These are phyloP conservation scores for Magnaporthiopsis incrustans DNA, from an alignment of 2,329 filamentous ascomycete genomes.

Conservation along the genomic window DNA sequence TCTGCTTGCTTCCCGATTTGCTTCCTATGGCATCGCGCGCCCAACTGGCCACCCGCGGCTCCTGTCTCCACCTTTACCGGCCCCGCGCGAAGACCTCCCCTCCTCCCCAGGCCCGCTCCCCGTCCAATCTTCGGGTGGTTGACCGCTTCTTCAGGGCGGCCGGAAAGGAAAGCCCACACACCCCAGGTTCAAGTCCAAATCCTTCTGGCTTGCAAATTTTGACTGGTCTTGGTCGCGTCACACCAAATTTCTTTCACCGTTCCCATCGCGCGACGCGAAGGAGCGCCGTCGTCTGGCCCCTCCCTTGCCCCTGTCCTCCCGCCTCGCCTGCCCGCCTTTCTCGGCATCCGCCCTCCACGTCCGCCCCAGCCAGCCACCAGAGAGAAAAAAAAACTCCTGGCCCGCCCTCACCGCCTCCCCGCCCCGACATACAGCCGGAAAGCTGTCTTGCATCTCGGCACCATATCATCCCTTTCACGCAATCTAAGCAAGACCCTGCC, in stretches of 20 bases:
- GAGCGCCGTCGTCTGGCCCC: background rate
- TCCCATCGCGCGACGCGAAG: background rate
- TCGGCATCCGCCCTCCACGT: background rate
- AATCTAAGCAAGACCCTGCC: background rate
- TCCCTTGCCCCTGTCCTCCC: background rate
- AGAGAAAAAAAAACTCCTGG: too few species aligned
- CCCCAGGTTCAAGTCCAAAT: too few species aligned
- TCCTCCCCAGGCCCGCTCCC: background rate
- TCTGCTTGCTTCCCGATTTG: too few species aligned
- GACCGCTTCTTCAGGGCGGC: background rate
- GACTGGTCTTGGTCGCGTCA: background rate
- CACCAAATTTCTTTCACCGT: background rate
- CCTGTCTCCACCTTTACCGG: background rate
- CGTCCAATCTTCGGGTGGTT: background rate
- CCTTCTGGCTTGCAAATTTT: background rate
- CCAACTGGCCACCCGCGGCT: background rate
- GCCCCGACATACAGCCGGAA: background rate
- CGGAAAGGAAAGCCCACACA: background rate
- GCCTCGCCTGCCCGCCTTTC: background rate
- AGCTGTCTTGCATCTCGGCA: background rate
- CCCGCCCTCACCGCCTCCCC: background rate
- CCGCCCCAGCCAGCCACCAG: background rate
- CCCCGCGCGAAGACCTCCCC: too few species aligned
- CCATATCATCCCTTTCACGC: background rate
- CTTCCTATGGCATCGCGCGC: too few species aligned